Conservation (phyloP, 2,329 filamentous ascomycete genomes). For the Claviceps pazoutovae region DNA sequence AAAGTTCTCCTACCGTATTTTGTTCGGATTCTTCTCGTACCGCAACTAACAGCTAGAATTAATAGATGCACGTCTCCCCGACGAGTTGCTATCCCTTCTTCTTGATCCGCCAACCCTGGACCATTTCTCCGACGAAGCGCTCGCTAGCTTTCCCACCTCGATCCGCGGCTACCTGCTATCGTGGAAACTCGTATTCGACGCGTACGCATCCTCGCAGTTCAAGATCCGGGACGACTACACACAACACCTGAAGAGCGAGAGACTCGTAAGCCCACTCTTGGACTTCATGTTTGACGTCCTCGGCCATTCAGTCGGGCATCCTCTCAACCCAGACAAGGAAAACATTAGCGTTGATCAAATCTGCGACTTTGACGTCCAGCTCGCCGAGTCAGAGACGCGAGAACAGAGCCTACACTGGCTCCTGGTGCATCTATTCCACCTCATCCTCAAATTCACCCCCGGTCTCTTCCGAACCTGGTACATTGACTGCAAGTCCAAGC, state of each 20-base stretch:
- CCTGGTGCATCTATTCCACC: conserved; percentile 73
- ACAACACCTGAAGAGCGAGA: conserved; percentile 61
- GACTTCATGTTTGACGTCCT: conserved; percentile 75
- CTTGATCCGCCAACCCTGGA: conserved; percentile 62
- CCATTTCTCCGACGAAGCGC: conserved; percentile 49
- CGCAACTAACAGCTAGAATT: background rate
- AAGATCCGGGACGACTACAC: conserved; percentile 73
- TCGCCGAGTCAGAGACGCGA: conserved; percentile 42
- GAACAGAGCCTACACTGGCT: conserved; percentile 73
- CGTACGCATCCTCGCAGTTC: conserved; percentile 64
- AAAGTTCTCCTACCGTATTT: background rate
- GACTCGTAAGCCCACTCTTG: conserved; percentile 54
- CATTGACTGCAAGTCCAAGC: conserved; percentile 63
- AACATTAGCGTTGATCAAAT: conserved; percentile 46
- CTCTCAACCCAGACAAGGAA: conserved; percentile 59
- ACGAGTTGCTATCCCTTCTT: conserved; percentile 73
- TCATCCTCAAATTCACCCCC: conserved; percentile 62
- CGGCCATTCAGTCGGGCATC: conserved; percentile 59
- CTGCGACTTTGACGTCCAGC: conserved; percentile 35
- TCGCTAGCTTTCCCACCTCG: conserved; percentile 53
- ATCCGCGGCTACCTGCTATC: conserved; percentile 73
- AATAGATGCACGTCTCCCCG: conserved; percentile 54
- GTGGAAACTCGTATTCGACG: conserved; percentile 83
- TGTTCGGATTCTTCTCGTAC: background rate
- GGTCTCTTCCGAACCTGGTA: conserved; percentile 75